Evolutionary conservation across 352 stramenopile species (phyloP), one percentile per base, ranked within the genome.

Genomic region (Globisporangium cederbergense): DNA sequence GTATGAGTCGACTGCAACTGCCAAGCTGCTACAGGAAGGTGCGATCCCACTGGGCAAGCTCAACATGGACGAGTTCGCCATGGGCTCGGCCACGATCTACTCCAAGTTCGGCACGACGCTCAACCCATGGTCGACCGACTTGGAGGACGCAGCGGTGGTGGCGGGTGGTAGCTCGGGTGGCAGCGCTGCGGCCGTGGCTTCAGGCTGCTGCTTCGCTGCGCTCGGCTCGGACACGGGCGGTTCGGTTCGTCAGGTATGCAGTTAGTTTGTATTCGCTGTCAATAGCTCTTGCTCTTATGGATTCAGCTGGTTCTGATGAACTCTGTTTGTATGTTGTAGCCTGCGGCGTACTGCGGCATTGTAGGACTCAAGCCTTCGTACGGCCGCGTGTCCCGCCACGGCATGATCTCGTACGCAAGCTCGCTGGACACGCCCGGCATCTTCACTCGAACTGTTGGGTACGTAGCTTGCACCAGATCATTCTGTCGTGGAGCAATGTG

Each of bases 1-100:
- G 6, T 98, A 98, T 63, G 87, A 97, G 65, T 95, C 88, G 8
- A 96, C 86, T 18, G 86, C 81, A 9, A 95, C 94, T 5, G 67
- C 77, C 43, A 81, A 95, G 56, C 69, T 99, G 53, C 80, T 93
- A 45, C 81, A 94, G 11, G 76, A 87, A 57, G 97, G 97, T 14
- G 96, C 95, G 8, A 81, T 99, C 22, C 77, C 97, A 6, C 75
- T 99, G 0, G 97, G 97, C 40, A 98, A 97, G 66, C 97, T 98
- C 32, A 99, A 98, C 73, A 98, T 98, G 94, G 97, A 99, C 76
- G 97, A 99, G 83, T 99, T 99, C 77, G 97, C 90, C 7, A 99
- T 99, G 97, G 97, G 97, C 22, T 98, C 91, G 34, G 89, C 89
- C 18, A 98, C 94, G 57, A 78, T 95, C 14, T 98, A 98, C 79